Base-by-base conservation (phyloP, 331 rosid species). In the Phaseolus coccineus region DNA sequence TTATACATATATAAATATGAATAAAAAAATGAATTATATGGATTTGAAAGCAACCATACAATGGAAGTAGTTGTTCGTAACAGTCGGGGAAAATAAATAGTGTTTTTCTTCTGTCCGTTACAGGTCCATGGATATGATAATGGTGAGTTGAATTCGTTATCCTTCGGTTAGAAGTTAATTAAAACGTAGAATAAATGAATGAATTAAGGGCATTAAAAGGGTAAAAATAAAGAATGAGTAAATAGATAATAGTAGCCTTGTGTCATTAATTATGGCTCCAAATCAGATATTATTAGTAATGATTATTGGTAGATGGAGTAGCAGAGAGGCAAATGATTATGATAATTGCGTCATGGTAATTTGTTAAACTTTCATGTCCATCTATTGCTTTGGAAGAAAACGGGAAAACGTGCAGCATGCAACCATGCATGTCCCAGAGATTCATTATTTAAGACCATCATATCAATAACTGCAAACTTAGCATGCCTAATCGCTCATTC, bases 271-370 rank as follows among this genome's bases (percentile, higher is more conserved):
- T 37, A 48, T 40, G 7, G 35, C 12, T 44, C 66, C 66, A 39
- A 31, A 42, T 42, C 47, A 1, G 9, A 42, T 42, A 9, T 42
- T 63, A 51, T 50, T 50, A 27, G 27, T 62, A 46, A 81, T 28
- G 77, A 59, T 37, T 37, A 39, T 74, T 69, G 15, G 0, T 39
- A 76, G 71, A 56, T 35, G 22, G 51, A 73, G 77, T 71, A 71
- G 75, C 55, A 15, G 51, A 57, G 79, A 63, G 68, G 52, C 24
- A 47, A 61, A 55, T 86, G 75, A 76, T 85, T 82, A 68, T 85
- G 70, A 76, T 40, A 44, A 69, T 63, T 37, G 50, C 72, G 55
- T 24, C 67, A 31, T 25, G 3, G 5, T 46, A 53, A 59, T 79
- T 56, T 22, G 10, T 64, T 46, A 6, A 46, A 51, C 16, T 40